Conservation (phyloP, 1,284 basidiomycete species). For the Athelia psychrophila region DNA sequence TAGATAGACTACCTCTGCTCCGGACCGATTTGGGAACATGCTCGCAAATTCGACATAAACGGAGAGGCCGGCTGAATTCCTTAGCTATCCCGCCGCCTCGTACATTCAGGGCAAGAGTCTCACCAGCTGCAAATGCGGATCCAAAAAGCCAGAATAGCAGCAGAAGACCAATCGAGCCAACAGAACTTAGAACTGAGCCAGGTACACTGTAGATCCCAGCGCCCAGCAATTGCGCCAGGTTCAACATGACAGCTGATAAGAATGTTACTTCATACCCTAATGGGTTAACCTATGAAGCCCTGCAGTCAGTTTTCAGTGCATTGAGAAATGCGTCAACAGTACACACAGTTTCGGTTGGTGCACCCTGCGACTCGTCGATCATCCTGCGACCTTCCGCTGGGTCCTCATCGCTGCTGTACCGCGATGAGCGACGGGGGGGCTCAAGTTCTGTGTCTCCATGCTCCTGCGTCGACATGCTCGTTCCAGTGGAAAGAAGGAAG, state of each 20-base stretch:
- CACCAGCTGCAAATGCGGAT: conserved; percentile 33
- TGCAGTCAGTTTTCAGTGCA: too few relatives aligned
- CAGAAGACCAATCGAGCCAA: conserved; percentile 40
- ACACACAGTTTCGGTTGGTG: too few relatives aligned
- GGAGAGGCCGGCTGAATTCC: conserved; percentile 19
- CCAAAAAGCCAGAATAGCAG: conserved; percentile 43
- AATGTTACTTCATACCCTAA: conserved; percentile 39
- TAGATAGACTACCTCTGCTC: conserved; percentile 44
- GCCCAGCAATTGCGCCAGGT: conserved; percentile 39
- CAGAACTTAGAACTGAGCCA: conserved; percentile 36
- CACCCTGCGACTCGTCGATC: too few relatives aligned
- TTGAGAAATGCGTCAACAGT: too few relatives aligned
- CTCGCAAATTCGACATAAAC: conserved; percentile 24
- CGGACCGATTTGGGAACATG: conserved; percentile 43
- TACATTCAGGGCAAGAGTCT: conserved; percentile 1
- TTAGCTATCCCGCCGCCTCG: background rate
- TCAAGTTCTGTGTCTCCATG: too few relatives aligned
- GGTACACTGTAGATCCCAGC: conserved; percentile 40
- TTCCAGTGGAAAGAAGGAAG: too few relatives aligned
- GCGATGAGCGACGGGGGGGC: too few relatives aligned
- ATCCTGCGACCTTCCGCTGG: too few relatives aligned
- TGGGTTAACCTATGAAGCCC: conserved; percentile 37
- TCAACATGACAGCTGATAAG: conserved; percentile 31
- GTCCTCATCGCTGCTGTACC: too few relatives aligned
- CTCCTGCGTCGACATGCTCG: too few relatives aligned